Conservation (phyloP, 371 early-diverging fungal species). For the Mucor ambiguus region DNA sequence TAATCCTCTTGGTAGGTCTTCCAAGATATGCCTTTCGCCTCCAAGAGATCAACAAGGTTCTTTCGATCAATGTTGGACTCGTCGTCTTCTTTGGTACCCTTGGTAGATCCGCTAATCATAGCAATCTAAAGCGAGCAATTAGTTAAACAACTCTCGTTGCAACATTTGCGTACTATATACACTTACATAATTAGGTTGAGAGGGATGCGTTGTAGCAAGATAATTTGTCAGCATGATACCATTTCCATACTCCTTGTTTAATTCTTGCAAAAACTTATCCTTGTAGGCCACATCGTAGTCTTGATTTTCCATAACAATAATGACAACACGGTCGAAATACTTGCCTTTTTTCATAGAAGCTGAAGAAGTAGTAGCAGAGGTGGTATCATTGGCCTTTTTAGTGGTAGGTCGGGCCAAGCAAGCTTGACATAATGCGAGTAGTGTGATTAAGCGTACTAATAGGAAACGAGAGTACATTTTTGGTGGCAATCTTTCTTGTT, state of each 20-base stretch:
- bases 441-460: background rate
- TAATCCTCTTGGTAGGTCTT: constrained; percentile 67
- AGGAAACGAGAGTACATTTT: background rate
- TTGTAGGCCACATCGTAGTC: constrained; percentile 41
- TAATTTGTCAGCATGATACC: constrained; percentile 42
- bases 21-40: constrained; percentile 64
- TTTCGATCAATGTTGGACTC: constrained; percentile 37
- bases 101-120: constrained; percentile 48
- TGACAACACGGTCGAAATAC: constrained; percentile 50
- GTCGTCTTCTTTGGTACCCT: constrained; percentile 48
- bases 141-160: background rate
- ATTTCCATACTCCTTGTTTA: constrained; percentile 25
- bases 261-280: constrained; percentile 37
- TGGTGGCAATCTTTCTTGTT: background rate
- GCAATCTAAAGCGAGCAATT: constrained; percentile 31
- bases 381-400: background rate
- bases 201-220: constrained; percentile 42
- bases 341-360: constrained; percentile 19
- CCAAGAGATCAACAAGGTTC: constrained; percentile 66
- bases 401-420: background rate
- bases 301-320: constrained; percentile 55
- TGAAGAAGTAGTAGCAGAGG: background rate
- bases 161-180: constrained; percentile 42
- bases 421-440: background rate
- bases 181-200: constrained; percentile 48